Evolutionary conservation across 768 basidiomycete genomes (phyloP), one percentile per base, ranked within the genome.

Genomic region (Boletus rubroflammeus): DNA sequence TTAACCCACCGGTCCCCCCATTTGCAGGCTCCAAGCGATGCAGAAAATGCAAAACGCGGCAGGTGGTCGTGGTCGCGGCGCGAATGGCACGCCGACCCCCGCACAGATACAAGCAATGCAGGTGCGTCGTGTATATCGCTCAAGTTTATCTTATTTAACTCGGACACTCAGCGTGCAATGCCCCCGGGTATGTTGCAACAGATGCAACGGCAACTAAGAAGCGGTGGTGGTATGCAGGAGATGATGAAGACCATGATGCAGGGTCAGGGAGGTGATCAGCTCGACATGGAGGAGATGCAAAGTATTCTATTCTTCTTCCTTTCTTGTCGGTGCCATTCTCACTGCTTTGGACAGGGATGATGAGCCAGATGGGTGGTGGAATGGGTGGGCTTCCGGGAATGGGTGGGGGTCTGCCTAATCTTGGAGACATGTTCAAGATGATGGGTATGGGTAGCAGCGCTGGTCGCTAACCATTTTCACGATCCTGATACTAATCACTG

Each of bases 181-280:
- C 96, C 96, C 1, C 92, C 96, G 6, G 96, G 94, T 29, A 90
- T 96, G 88, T 72, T 98, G 58, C 90, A 93, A 66, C 89, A 98
- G 67, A 86, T 98, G 85, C 93, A 91, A 66, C 78, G 84, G 48
- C 87, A 90, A 65, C 75, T 90, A 67, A 77, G 87, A 53, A 73
- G 85, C 51, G 90, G 90, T 9, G 91, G 93, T 21, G 92, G 92
- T 42, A 88, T 97, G 85, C 90, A 94, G 69, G 93, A 96, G 63
- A 96, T 96, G 93, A 93, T 96, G 93, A 90, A 89, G 68, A 86
- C 89, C 26, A 94, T 98, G 91, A 94, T 97, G 90, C 92, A 93
- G 63, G 90, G 93, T 10, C 86, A 90, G 62, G 91, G 90, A 50
- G 90, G 90, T 11, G 94, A 94, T 64, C 85, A 93, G 66, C 76